Evolutionary conservation across 768 basidiomycete species (phyloP).

Genomic region (Trametes cinnabarina): DNA sequence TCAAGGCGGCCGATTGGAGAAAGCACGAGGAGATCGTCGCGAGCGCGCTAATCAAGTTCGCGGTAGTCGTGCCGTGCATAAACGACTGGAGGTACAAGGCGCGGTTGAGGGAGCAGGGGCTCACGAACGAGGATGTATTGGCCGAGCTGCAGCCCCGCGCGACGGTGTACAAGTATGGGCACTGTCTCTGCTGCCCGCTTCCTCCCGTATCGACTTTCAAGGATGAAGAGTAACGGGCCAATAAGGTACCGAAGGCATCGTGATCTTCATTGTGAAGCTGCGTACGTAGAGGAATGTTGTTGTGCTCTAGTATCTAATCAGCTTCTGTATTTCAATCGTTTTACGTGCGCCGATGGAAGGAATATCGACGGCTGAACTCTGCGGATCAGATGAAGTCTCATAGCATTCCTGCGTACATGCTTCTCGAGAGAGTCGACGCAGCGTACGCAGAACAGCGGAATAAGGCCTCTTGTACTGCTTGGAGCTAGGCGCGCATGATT

Average conservation of each 20-base stretch:
- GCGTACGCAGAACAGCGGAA: too few species aligned
- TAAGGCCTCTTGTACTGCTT: too few species aligned
- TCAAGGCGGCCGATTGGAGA: background rate
- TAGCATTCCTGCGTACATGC: too few species aligned
- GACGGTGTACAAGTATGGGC: background rate
- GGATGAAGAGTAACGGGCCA: background rate
- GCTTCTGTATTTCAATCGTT: too few species aligned
- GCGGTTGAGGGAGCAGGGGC: background rate
- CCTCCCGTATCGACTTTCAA: background rate
- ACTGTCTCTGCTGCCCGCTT: background rate
- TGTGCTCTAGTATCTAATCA: too few species aligned
- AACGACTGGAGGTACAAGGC: background rate
- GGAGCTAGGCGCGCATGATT: too few species aligned
- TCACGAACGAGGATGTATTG: background rate
- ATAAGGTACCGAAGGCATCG: background rate
- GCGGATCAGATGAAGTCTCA: too few species aligned
- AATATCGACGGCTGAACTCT: too few species aligned
- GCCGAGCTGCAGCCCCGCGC: background rate
- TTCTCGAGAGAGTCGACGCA: too few species aligned
- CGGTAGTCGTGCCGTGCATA: background rate
- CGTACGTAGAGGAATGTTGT: too few species aligned
- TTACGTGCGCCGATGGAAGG: too few species aligned
- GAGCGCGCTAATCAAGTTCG: background rate
- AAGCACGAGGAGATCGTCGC: background rate
- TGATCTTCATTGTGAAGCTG: background rate